These are phyloP conservation scores for Emmonsiellopsis sp. DNA, from an alignment of 2,329 filamentous ascomycete genomes.

Conservation along the genomic window DNA sequence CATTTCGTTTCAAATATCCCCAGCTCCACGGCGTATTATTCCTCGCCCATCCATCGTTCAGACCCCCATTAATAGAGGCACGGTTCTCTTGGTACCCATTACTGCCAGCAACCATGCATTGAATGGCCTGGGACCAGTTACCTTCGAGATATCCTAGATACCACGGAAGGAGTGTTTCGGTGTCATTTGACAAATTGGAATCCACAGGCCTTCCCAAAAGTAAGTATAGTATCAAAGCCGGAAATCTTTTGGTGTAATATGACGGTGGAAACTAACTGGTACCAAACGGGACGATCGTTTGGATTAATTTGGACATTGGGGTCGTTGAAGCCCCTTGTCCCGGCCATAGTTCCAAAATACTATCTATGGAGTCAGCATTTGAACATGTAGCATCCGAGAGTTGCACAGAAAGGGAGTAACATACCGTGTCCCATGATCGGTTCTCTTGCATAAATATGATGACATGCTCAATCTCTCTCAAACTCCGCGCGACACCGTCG, in stretches of 20 bases:
- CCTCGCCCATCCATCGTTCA: constrained; percentile 46
- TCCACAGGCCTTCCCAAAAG: constrained; percentile 26
- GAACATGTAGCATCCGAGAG: background rate
- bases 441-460: constrained; percentile 51
- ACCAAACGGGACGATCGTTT: constrained; percentile 37
- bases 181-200: constrained; percentile 29
- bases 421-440: constrained; percentile 31
- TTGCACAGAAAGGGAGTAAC: constrained; percentile 1
- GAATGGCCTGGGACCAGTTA: constrained; percentile 42
- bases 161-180: constrained; percentile 43
- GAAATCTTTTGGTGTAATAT: background rate
- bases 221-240: background rate
- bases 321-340: constrained; percentile 47
- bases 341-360: constrained; percentile 50
- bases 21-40: constrained; percentile 48
- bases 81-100: constrained; percentile 48
- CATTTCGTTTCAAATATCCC: constrained; percentile 43
- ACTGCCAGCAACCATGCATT: constrained; percentile 45
- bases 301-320: constrained; percentile 46
- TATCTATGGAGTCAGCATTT: constrained; percentile 17
- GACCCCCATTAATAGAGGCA: constrained; percentile 41
- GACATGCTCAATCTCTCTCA: constrained; percentile 48
- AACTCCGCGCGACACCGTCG: constrained; percentile 26
- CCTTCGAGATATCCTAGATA: constrained; percentile 48
- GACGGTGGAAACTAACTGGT: constrained; percentile 32